phyloP scores from a whole-genome alignment of 257 asterid species.

The Forsythia viridissima region DNA sequence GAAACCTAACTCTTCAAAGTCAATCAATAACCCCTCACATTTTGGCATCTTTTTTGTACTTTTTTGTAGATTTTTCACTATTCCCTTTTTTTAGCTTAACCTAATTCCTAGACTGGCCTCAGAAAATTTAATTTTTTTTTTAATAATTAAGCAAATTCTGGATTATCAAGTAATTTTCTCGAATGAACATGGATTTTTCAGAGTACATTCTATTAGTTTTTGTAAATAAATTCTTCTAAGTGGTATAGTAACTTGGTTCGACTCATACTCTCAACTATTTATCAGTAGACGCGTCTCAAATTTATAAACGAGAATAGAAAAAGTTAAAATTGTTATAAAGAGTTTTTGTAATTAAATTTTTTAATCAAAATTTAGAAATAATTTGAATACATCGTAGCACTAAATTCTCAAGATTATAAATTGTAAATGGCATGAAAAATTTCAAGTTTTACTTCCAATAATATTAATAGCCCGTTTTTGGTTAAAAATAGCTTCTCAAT shows the following conservation, averaged over 20 bases:
- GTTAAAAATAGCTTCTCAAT: too few species aligned
- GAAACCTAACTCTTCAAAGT: slow-evolving; percentile 50
- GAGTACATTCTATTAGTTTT: too few species aligned
- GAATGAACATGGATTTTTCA: neutral
- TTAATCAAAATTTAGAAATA: too few species aligned
- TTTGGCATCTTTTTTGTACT: slow-evolving; percentile 16
- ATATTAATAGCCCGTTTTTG: too few species aligned
- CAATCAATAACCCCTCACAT: slow-evolving; percentile 32
- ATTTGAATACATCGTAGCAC: too few species aligned
- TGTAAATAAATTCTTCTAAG: neutral
- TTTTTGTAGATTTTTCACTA: slow-evolving; percentile 10
- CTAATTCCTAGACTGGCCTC: slow-evolving; percentile 21
- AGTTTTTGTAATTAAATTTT: too few species aligned
- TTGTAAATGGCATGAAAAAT: too few species aligned
- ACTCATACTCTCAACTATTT: neutral
- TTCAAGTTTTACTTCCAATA: too few species aligned
- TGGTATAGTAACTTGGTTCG: neutral
- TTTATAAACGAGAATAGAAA: too few species aligned
- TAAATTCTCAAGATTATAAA: too few species aligned
- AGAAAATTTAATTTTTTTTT: neutral
- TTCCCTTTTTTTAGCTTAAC: neutral
- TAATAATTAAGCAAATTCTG: neutral
- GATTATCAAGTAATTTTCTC: neutral
- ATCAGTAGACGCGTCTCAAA: too few species aligned
- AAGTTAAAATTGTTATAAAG: too few species aligned